Base-by-base conservation (phyloP, 495 filamentous ascomycete genomes). In the Hypomontagnella monticulosa region DNA sequence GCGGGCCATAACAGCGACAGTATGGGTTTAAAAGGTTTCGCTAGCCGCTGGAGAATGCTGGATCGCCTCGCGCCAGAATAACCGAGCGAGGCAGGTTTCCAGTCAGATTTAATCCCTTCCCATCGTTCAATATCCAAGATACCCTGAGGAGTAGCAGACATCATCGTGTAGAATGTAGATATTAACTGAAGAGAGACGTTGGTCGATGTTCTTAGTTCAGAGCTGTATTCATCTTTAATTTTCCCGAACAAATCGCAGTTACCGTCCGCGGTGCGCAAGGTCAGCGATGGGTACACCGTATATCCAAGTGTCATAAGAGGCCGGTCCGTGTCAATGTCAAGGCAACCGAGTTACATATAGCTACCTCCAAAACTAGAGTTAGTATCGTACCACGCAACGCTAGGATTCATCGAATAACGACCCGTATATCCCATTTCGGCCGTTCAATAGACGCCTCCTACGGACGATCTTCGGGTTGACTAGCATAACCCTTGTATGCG, bases 41-140 rank as follows among this genome's bases (percentile, higher is more conserved):
- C 20, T 12, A 71, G 27, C 23, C 27, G 32, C 27, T 27, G 47
- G n/a, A 50, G 34, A 4, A 16, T 33, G 15, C n/a, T 61, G 9
- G 43, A 32, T 15, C 11, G 27, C 36, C 16, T 52, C 37, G 30
- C 19, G 10, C 19, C 11, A n/a, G 34, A 23, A 15, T 50, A 43
- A 30, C 12, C 15, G 7, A 37, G 19, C 15, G 49, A 51, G 5
- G 54, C 34, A 7, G 59, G 42, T 40, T 61, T 62, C 60, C 59
- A 64, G 37, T 38, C 18, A 11, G 44, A 36, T 34, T 49, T 57
- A n/a, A 62, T 56, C n/a, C 53, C 69, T n/a, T 63, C 53, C 69
- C 69, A 71, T 14, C 69, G 61, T 49, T 12, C 15, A 18, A 42
- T 14, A 10, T 42, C 59, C 12, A 62, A 36, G 5, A 55, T 41